phyloP scores from a whole-genome alignment of 78 protist genomes.

The slime mould (Dictyostelium discoideum) region DNA sequence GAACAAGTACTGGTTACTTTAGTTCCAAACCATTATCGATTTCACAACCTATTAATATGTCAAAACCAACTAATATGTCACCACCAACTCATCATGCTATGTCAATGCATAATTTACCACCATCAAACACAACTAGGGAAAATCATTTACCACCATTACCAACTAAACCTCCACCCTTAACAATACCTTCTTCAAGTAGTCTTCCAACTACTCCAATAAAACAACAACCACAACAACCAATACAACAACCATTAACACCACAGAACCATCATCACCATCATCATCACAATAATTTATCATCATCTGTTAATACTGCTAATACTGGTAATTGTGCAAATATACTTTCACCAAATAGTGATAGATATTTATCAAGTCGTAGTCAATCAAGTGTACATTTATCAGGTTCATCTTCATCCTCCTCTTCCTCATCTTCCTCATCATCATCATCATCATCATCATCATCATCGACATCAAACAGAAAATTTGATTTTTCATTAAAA shows the following conservation, averaged over 20 bases:
- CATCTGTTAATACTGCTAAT: not conserved
- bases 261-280: not conserved
- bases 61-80: not conserved
- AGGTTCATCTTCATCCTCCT: not conserved
- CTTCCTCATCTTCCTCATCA: not conserved
- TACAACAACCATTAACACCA: not conserved
- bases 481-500: not conserved
- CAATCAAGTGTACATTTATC: not conserved
- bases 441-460: not conserved
- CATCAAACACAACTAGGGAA: not conserved
- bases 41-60: slow-evolving; percentile 1
- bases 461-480: not conserved
- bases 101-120: not conserved
- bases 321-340: not conserved
- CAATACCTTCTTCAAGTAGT: not conserved
- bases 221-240: not conserved
- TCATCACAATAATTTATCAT: not conserved
- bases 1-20: not conserved
- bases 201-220: not conserved
- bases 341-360: not conserved
- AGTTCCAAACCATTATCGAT: not conserved
- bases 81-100: not conserved
- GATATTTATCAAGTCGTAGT: not conserved
- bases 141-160: not conserved
- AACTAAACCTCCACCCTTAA: not conserved